A percentile compares a stretch with the other conserved stretches of the same genome.
These are phyloP conservation scores for Rhinocladiella mackenziei DNA, from an alignment of 2,329 filamentous ascomycete genomes.

Conservation along the genomic window DNA sequence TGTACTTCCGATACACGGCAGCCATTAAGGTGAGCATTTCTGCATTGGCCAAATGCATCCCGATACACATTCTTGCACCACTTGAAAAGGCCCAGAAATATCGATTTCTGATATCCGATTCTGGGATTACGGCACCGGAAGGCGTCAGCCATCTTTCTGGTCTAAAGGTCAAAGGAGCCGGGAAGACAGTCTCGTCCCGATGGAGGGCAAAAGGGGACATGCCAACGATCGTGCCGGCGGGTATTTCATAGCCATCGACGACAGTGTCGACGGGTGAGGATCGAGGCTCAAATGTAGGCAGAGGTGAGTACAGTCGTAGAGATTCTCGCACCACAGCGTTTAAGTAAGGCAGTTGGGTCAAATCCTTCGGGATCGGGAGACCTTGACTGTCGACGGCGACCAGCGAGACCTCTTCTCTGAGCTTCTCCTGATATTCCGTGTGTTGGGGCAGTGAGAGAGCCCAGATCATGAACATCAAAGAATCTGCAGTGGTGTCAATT, in stretches of 20 bases:
- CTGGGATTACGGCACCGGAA: conserved; percentile 21
- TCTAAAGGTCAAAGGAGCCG: conserved; percentile 43
- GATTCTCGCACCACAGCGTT: conserved; percentile 50
- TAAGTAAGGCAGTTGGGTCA: conserved; percentile 43
- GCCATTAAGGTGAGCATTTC: conserved; percentile 49
- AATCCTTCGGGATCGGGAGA: conserved; percentile 37
- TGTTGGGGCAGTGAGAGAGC: conserved; percentile 46
- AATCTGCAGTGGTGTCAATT: conserved; percentile 52
- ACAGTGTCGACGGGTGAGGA: conserved; percentile 33
- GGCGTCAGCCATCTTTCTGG: conserved; percentile 35
- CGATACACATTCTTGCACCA: conserved; percentile 42
- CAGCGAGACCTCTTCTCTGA: conserved; percentile 42
- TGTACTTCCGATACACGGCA: conserved; percentile 45
- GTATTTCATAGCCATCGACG: conserved; percentile 36
- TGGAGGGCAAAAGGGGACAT: conserved; percentile 36
- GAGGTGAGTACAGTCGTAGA: conserved; percentile 46
- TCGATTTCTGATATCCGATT: conserved; percentile 24
- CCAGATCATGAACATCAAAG: conserved; percentile 51
- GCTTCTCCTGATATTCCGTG: conserved; percentile 40
- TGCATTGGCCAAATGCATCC: conserved; percentile 46
- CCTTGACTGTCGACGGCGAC: conserved; percentile 31
- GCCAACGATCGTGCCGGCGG: conserved; percentile 32
- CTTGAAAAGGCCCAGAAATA: conserved; percentile 41
- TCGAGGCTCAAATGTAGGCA: conserved; percentile 49
- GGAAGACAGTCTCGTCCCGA: conserved; percentile 45